Evolutionary conservation across 2,329 filamentous ascomycete genomes (phyloP).

Genomic region (Exophiala mesophila): DNA sequence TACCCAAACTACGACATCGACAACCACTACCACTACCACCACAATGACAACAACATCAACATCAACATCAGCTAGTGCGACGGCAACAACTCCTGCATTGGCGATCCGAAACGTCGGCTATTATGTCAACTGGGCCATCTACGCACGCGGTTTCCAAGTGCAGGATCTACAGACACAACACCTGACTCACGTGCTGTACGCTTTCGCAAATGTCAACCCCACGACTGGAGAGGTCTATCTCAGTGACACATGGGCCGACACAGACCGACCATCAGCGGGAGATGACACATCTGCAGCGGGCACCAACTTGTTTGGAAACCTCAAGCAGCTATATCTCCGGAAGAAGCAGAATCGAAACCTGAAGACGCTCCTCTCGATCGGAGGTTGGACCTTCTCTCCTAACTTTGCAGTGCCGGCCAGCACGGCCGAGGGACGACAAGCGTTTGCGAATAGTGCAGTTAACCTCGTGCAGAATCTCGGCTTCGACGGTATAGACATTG

Average conservation of each 20-base stretch:
- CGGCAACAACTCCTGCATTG: too few relatives aligned
- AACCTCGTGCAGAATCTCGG: conserved; percentile 73
- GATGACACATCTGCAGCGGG: conserved; percentile 66
- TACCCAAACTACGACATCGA: too few relatives aligned
- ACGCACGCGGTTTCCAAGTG: conserved; percentile 77
- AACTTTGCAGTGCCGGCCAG: conserved; percentile 67
- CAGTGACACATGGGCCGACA: conserved; percentile 64
- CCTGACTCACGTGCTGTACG: conserved; percentile 83
- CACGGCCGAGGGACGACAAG: conserved; percentile 55
- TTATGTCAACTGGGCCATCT: conserved; percentile 60
- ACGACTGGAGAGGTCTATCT: conserved; percentile 76
- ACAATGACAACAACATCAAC: too few relatives aligned
- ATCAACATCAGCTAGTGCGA: too few relatives aligned
- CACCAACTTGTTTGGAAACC: conserved; percentile 68
- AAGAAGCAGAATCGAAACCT: conserved; percentile 73
- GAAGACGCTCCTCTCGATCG: conserved; percentile 77
- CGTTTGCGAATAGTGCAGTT: conserved; percentile 68
- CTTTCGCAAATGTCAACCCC: conserved; percentile 79
- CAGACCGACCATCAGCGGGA: conserved; percentile 61
- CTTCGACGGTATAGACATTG: conserved; percentile 53
- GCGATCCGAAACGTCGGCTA: too few relatives aligned
- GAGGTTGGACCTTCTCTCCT: conserved; percentile 72
- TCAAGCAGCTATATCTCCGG: conserved; percentile 70
- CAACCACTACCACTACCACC: too few relatives aligned
- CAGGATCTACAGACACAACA: conserved; percentile 75